Base-by-base conservation (phyloP, 2,329 filamentous ascomycete species). In the Trematosphaeria pertusa region DNA sequence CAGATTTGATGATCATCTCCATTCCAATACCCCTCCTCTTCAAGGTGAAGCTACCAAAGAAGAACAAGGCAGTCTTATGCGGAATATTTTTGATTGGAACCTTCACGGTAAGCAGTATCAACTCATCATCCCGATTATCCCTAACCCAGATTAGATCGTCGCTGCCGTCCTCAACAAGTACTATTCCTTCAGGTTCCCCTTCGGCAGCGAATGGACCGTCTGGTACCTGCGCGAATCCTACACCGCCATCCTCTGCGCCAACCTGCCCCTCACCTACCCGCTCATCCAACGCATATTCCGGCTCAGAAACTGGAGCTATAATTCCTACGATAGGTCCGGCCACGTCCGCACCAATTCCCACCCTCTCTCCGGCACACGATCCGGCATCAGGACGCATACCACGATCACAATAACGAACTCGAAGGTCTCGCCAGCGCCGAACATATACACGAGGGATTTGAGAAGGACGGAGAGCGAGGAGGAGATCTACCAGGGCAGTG, bases 121-220 rank as follows among this genome's bases (percentile, higher is more conserved):
- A 24, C 10, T 11, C 10, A 15, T 10, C 43, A 19, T 34, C 8
- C 33, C 17, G 11, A 34, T 26, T 28, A 20, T 19, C 43, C 12
- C 51, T 56, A 17, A 46, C 22, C 14, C 31, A 40, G 47, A 19
- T 3, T 17, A 65, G 58, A 82, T 86, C 39, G 68, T 86, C 11
- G 79, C 80, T 14, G 81, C 82, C 9, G 75, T 81, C 5, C 70
- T 86, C 12, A 86, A 84, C 69, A 84, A 85, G 49, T 82, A 83
- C 59, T 84, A 84, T 68, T 83, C 81, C 34, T 84, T 86, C 49
- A 77, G 70, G 12, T 67, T 81, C 15, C 80, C 80, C 0, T 85
- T 82, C 61, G 80, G 79, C 2, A 71, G 73, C 11, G 67, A 79
- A 28, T 86, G 83, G 73, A 77, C 83, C 0, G 79, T 79, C 54